phyloP scores from a whole-genome alignment of 2,329 filamentous ascomycete genomes.

The Remersonia thermophila region DNA sequence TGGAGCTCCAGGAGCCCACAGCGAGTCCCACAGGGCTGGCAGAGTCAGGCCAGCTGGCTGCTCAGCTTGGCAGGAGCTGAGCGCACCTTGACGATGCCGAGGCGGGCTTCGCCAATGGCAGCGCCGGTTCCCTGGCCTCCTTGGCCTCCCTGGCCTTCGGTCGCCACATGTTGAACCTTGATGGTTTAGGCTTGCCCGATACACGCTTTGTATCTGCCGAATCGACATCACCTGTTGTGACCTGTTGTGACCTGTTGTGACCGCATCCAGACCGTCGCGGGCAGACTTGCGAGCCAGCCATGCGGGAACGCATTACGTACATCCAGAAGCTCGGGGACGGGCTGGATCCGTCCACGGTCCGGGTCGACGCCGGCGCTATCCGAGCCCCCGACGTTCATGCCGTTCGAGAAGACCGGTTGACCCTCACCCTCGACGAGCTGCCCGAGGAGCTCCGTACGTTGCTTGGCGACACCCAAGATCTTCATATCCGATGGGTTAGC shows the following conservation, averaged over 20 bases:
- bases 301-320: slow-evolving; percentile 74
- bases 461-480: slow-evolving; percentile 52
- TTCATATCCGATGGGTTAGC: slow-evolving; percentile 72
- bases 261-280: too few relatives aligned
- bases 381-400: slow-evolving; percentile 46
- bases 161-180: too few relatives aligned
- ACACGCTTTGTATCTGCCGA: too few relatives aligned
- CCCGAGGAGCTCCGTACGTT: slow-evolving; percentile 51
- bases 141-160: not conserved
- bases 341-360: slow-evolving; percentile 52
- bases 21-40: not conserved
- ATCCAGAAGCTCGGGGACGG: slow-evolving; percentile 52
- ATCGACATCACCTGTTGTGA: too few relatives aligned
- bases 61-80: slow-evolving; percentile 4
- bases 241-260: too few relatives aligned
- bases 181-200: too few relatives aligned
- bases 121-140: too few relatives aligned
- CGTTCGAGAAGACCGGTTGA: slow-evolving; percentile 68
- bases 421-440: slow-evolving; percentile 60
- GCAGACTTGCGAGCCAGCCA: slow-evolving; percentile 21
- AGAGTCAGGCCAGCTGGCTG: slow-evolving; percentile 2
- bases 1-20: not conserved
- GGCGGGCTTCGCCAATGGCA: too few relatives aligned
- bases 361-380: slow-evolving; percentile 44
- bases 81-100: too few relatives aligned